Evolutionary conservation across 371 early-diverging fungal genomes (phyloP).

Genomic region (Mucor sp.): DNA sequence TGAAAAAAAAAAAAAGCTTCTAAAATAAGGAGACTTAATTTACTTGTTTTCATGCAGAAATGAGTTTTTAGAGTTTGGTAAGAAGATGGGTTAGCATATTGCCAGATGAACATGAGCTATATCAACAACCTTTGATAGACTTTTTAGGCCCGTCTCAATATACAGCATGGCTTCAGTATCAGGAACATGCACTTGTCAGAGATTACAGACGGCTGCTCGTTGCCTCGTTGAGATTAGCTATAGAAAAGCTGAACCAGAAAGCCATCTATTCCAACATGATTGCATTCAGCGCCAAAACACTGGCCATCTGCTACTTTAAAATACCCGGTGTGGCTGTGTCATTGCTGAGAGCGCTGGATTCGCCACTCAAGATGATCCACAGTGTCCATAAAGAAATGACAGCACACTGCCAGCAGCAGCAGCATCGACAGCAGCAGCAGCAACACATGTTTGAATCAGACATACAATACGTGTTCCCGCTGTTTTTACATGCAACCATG

Average conservation of each 20-base stretch:
- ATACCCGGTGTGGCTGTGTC: conserved; percentile 53
- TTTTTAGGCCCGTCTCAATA: neutral
- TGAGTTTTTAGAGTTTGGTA: conserved; percentile 54
- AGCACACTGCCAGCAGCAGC: neutral
- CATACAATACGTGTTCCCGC: conserved; percentile 15
- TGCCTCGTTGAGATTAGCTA: conserved; percentile 43
- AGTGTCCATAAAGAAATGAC: conserved; percentile 28
- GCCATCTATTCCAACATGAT: conserved; percentile 55
- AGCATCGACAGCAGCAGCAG: neutral
- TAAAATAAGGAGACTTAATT: conserved; percentile 5
- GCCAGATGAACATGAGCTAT: too few species aligned
- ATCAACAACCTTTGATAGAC: neutral
- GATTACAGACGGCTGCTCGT: conserved; percentile 23
- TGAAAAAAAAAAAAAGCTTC: neutral
- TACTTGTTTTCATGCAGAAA: conserved; percentile 21
- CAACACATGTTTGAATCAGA: neutral
- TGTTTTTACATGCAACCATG: conserved; percentile 22
- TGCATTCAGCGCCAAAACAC: conserved; percentile 53
- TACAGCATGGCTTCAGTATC: neutral
- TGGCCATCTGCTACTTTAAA: conserved; percentile 59
- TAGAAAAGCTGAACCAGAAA: conserved; percentile 43
- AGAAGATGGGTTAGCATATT: too few species aligned
- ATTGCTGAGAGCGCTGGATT: conserved; percentile 42
- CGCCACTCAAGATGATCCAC: conserved; percentile 36
- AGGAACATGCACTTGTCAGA: conserved; percentile 4